Evolutionary conservation across 164 flowering plant genomes (phyloP), one percentile per base, ranked within the genome.

Genomic region (Berberis thunbergii): DNA sequence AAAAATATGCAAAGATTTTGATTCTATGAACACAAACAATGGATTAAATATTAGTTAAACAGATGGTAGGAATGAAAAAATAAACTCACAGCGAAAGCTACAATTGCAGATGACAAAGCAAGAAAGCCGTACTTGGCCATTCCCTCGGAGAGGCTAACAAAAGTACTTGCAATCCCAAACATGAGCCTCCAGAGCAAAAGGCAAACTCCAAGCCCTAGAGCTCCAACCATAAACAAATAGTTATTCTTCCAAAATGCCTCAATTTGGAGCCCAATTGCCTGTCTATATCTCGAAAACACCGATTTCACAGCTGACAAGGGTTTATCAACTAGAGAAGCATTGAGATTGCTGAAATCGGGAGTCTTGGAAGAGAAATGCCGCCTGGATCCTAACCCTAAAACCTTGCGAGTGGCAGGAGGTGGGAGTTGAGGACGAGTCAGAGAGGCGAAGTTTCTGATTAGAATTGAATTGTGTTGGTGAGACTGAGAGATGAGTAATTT

Each of bases 41-140:
- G 26, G 26, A 26, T 26, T 26, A 26, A 26, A 26, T 26, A 26
- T 26, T 26, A 26, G 26, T 26, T 26, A 26, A 26, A 26, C 26
- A 26, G 26, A 26, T 26, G 0, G 26, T 26, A 26, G 26, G 26
- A 26, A 26, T 26, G 26, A 26, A 26, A 26, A 26, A 26, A 26
- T 26, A 0, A 26, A 81, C 96, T 92, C 75, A 89, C 98, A 64
- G 85, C 41, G 56, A 94, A 91, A 13, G 94, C 84, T 10, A 94
- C 97, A 10, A 91, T 83, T 41, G 99, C 84, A 9, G 86, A 60
- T 4, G 99, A 92, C 42, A 91, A 82, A 63, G 96, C 96, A 49
- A 94, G 93, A 67, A 91, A 91, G 3, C 96, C 99, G 70, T 86
- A 94, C 83, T 91, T 91, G 9, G 99, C 97, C 95, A 91, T 81